Evolutionary conservation across 805 yeast species (phyloP).

Genomic region (Saccharomycopsis oosterbeekiorum): DNA sequence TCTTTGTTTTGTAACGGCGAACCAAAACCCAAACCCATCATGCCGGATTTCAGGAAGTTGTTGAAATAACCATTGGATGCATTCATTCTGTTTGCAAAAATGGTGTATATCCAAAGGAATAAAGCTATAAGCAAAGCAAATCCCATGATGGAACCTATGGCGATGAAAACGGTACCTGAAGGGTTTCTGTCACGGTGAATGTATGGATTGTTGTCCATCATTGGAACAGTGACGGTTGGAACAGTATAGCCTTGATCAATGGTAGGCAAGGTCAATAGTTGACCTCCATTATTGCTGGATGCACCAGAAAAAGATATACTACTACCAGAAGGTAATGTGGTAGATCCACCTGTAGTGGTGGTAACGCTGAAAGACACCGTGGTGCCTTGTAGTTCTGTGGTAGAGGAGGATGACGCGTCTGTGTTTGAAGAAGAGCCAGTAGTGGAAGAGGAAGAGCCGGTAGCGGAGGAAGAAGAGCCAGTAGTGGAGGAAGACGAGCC

Average conservation of each 20-base stretch:
- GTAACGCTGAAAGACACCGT: background rate
- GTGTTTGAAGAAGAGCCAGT: background rate
- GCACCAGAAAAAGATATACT: background rate
- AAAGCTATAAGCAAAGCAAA: conserved; percentile 31
- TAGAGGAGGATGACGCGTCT: background rate
- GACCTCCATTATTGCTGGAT: background rate
- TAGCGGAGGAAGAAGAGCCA: background rate
- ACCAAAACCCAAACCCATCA: background rate
- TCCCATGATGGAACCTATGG: conserved; percentile 63
- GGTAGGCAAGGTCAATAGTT: background rate
- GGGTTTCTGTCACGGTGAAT: conserved; percentile 43
- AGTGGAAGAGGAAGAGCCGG: background rate
- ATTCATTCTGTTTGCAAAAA: conserved; percentile 8
- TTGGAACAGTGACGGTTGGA: conserved; percentile 40
- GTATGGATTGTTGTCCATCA: conserved; percentile 54
- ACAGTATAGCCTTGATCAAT: background rate
- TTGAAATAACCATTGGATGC: conserved; percentile 13
- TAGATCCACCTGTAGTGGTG: background rate
- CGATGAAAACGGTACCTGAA: conserved; percentile 75
- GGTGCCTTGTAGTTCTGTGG: background rate
- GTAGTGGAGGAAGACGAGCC: background rate
- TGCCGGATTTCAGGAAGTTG: background rate
- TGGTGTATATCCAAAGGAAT: conserved; percentile 7
- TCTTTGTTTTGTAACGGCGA: background rate
- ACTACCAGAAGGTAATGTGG: background rate